Conservation (phyloP, 805 yeast species). For the Sugiyamaella chiloensis region DNA sequence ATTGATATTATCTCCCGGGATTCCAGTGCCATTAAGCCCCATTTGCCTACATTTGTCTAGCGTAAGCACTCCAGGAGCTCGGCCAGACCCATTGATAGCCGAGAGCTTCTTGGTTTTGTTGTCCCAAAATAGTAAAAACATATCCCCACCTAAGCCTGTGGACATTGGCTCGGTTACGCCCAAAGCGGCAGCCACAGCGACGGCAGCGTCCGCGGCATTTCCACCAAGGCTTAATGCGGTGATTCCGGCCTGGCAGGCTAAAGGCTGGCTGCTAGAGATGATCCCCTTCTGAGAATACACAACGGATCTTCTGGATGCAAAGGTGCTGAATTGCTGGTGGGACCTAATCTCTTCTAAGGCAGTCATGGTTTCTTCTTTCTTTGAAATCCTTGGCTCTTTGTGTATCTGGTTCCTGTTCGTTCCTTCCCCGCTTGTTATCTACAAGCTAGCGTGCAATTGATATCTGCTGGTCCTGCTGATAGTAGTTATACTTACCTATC, state of each 20-base stretch:
- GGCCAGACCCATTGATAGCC: conserved; percentile 75
- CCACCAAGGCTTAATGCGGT: conserved; percentile 66
- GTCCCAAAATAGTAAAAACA: conserved; percentile 58
- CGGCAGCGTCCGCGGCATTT: conserved; percentile 47
- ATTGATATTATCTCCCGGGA: conserved; percentile 51
- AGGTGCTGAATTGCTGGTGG: conserved; percentile 4
- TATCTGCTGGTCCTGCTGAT: no score
- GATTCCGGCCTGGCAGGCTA: conserved; percentile 71
- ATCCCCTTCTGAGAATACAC: conserved; percentile 71
- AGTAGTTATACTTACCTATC: no score
- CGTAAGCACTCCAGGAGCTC: conserved; percentile 51
- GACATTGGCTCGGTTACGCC: conserved; percentile 37
- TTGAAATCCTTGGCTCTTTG: no score
- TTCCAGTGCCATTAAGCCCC: conserved; percentile 45
- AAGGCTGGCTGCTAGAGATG: conserved; percentile 70
- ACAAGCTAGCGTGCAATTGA: no score
- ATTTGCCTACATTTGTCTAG: conserved; percentile 47
- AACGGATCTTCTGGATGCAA: conserved; percentile 60
- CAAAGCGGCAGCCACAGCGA: conserved; percentile 38
- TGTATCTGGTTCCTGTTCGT: no score
- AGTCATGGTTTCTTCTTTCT: background rate
- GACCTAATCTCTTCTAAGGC: background rate
- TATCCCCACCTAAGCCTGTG: conserved; percentile 39
- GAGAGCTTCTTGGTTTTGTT: conserved; percentile 46
- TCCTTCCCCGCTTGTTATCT: no score